Evolutionary conservation across 768 basidiomycete species (phyloP), one percentile per base, ranked within the genome.

Genomic region (Serpula lacrymans): DNA sequence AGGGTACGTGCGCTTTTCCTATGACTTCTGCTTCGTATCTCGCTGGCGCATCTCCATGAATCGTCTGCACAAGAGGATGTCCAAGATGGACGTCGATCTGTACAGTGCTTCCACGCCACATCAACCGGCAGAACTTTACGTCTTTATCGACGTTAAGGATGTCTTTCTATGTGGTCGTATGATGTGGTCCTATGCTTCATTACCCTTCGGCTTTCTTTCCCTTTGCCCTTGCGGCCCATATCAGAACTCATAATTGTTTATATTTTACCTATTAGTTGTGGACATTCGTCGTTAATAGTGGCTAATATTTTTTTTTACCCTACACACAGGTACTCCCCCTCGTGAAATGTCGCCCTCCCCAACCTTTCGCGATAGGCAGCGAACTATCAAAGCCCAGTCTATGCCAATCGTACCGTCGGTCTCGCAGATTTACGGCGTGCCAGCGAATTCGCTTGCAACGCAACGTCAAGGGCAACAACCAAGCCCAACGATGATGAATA

Each of bases 341-440:
- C 67, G 69, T 23, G 70, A 71, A 42, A 59, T 62, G 47, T 66
- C 70, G 24, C 68, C 70, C 2, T 72, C 70, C 1, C 70, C 70
- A 22, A 59, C 58, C 26, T 59, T 59, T 38, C 63, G 64, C 13
- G 65, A 70, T 38, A 74, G 63, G 64, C 80, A 60, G 45, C 69
- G 83, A 26, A 65, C 77, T 8, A 52, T 70, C 17, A 84, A 84
- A 51, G 53, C 78, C 1, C 75, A 78, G 47, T 80, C 82, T 0
- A 69, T 84, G 68, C 78, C 82, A 42, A 63, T 77, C 54, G 77
- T 80, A 4, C 79, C 82, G 18, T 66, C 69, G 16, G 70, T 78
- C 35, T 65, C 74, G 54, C 76, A 78, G 47, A 62, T 80, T 12
- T 80, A 76, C 54, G 52, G 54, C 37, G 46, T 49, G 8, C n/a